Evolutionary conservation across 2,329 filamentous ascomycete species (phyloP).

Genomic region (Colletotrichum gigasporum): DNA sequence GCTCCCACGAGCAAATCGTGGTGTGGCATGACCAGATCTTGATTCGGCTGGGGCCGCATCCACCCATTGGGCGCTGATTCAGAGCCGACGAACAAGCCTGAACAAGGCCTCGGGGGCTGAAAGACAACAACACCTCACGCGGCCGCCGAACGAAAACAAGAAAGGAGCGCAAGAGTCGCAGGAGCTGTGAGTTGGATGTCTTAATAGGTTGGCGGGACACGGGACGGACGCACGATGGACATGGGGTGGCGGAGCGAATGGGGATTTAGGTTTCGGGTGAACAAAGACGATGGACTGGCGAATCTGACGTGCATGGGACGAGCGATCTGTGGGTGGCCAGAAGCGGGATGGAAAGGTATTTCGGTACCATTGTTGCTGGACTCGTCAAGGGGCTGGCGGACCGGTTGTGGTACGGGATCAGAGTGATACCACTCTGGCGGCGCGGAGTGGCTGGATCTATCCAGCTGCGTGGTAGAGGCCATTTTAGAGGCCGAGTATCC

Average conservation of each 20-base stretch:
- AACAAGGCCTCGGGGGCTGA: neutral
- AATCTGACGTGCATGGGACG: slow-evolving; percentile 29
- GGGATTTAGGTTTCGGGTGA: slow-evolving; percentile 3
- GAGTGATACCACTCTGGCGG: slow-evolving; percentile 7
- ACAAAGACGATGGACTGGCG: slow-evolving; percentile 6
- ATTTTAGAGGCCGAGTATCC: slow-evolving; percentile 17
- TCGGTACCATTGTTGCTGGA: neutral
- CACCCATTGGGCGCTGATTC: neutral
- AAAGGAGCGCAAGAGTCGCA: neutral
- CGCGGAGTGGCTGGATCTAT: slow-evolving; percentile 25
- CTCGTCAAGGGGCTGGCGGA: neutral
- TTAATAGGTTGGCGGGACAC: slow-evolving; percentile 5
- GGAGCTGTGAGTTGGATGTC: neutral
- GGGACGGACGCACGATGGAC: slow-evolving; percentile 14
- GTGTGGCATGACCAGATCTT: slow-evolving; percentile 2
- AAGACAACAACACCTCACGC: neutral
- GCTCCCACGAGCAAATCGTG: slow-evolving; percentile 3
- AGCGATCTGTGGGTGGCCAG: slow-evolving; percentile 26
- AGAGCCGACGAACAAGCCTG: neutral
- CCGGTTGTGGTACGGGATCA: slow-evolving; percentile 21
- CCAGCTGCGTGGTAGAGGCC: slow-evolving; percentile 23
- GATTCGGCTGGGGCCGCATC: neutral
- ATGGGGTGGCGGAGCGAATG: slow-evolving; percentile 15
- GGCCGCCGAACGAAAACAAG: neutral
- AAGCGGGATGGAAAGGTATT: slow-evolving; percentile 20